Conservation (phyloP, 1,284 basidiomycete genomes). For the Lentinus polychrous region DNA sequence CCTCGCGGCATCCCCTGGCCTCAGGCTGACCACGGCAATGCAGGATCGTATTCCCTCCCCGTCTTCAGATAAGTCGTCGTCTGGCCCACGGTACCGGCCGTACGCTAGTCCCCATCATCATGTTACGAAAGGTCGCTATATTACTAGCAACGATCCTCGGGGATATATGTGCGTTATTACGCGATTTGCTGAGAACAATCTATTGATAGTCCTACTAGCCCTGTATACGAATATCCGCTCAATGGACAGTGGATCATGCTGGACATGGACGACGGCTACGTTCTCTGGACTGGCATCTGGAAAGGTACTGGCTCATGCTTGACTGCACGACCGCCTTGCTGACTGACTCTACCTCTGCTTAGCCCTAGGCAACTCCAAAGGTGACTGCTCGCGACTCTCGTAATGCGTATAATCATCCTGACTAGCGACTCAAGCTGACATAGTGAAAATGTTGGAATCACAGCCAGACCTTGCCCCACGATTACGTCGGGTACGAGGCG, state of each 20-base stretch:
- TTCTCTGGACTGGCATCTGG: conserved; percentile 85
- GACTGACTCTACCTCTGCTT: conserved; percentile 6
- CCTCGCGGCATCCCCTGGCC: conserved; percentile 1
- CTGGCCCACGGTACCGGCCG: conserved; percentile 61
- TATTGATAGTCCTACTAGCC: conserved; percentile 35
- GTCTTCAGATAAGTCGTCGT: conserved; percentile 27
- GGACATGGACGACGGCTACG: conserved; percentile 84
- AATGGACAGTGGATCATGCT: conserved; percentile 91
- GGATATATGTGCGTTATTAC: conserved; percentile 66
- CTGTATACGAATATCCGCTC: conserved; percentile 81
- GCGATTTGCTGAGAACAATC: not conserved
- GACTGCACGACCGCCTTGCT: conserved; percentile 1
- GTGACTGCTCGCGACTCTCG: conserved; percentile 27
- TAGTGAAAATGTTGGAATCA: conserved; percentile 84
- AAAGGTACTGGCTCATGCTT: conserved; percentile 46
- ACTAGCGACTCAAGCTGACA: conserved; percentile 56
- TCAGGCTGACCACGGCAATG: not conserved
- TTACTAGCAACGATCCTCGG: conserved; percentile 78
- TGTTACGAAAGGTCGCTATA: conserved; percentile 78
- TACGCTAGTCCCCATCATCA: conserved; percentile 71
- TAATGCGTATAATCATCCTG: conserved; percentile 11
- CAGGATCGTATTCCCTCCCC: conserved; percentile 48
- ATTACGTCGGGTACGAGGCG: conserved; percentile 76
- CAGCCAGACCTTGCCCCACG: conserved; percentile 77
- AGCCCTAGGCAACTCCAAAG: conserved; percentile 83